Percentiles rank a stretch among this genome's conserved stretches.
These are phyloP conservation scores for Tulasnella sp. DNA, from an alignment of 768 basidiomycete genomes.

Conservation along the genomic window DNA sequence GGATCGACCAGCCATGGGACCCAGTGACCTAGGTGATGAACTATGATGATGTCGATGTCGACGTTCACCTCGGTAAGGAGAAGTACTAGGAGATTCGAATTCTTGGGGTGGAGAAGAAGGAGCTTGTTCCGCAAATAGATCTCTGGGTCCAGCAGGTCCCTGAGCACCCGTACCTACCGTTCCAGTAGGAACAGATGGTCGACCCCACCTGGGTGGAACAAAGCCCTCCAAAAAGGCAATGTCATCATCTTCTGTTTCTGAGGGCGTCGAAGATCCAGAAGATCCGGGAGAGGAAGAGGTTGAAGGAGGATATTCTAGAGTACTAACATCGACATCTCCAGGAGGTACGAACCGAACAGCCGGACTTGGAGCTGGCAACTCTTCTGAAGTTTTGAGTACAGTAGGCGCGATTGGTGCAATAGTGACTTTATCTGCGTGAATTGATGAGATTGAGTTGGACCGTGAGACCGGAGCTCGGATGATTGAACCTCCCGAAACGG, in stretches of 20 bases:
- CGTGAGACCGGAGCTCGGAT: not conserved
- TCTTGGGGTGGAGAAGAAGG: too few species aligned
- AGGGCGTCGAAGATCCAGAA: not conserved
- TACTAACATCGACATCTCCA: conserved; percentile 12
- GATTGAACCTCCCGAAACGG: conserved; percentile 17
- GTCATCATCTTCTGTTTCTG: not conserved
- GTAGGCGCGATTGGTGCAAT: conserved; percentile 70
- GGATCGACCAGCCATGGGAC: conserved; percentile 8
- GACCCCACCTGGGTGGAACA: conserved; percentile 8
- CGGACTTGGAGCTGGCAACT: conserved; percentile 14
- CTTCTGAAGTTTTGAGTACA: conserved; percentile 57
- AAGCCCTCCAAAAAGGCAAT: too few species aligned
- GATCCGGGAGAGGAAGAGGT: not conserved
- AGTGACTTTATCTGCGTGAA: conserved; percentile 49
- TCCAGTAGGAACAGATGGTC: not conserved
- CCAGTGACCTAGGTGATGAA: not conserved
- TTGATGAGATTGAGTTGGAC: conserved; percentile 11
- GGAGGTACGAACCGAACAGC: conserved; percentile 20
- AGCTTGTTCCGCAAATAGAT: too few species aligned
- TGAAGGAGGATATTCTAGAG: too few species aligned
- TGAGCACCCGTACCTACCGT: conserved; percentile 4
- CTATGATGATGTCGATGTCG: too few species aligned
- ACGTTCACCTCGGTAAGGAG: too few species aligned
- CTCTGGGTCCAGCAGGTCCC: conserved; percentile 10
- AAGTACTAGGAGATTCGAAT: too few species aligned